Percentiles rank a stretch among this genome's conserved stretches.
Evolutionary conservation across 2,329 filamentous ascomycete species (phyloP).

Genomic region (Talaromyces sp.): DNA sequence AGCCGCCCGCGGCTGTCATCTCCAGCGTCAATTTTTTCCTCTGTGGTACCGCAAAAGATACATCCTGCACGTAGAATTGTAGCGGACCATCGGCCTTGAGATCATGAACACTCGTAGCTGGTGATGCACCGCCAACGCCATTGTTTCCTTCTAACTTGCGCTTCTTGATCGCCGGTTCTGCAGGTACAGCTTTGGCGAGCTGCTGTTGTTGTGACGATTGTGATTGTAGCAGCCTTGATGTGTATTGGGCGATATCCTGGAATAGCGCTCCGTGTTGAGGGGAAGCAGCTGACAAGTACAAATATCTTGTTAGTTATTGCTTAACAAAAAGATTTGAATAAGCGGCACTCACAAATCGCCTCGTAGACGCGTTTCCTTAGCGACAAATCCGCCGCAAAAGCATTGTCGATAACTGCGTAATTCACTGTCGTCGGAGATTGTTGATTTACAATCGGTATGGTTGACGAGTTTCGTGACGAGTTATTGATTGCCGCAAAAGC

Average conservation of each 20-base stretch:
- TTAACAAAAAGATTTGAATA: neutral
- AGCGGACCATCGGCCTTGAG: constrained; percentile 33
- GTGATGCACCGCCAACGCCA: neutral
- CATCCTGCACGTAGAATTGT: constrained; percentile 50
- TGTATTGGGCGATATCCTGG: constrained; percentile 49
- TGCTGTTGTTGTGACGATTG: constrained; percentile 23
- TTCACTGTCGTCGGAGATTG: constrained; percentile 20
- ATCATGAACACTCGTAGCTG: constrained; percentile 25
- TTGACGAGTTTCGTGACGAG: constrained; percentile 7
- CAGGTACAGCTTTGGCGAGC: constrained; percentile 21
- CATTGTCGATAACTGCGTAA: constrained; percentile 37
- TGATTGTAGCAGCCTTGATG: constrained; percentile 28
- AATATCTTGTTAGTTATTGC: constrained; percentile 8
- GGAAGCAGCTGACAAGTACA: constrained; percentile 27
- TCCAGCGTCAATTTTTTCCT: constrained; percentile 62
- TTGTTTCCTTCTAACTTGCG: constrained; percentile 47
- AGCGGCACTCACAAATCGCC: constrained; percentile 38
- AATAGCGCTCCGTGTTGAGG: constrained; percentile 44
- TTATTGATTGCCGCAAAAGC: constrained; percentile 36
- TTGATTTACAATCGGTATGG: constrained; percentile 19
- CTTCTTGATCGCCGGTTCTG: constrained; percentile 45
- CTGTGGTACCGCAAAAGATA: constrained; percentile 60
- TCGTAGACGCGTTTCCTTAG: constrained; percentile 42
- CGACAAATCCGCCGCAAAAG: constrained; percentile 38
- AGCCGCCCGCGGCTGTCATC: constrained; percentile 45